phyloP scores from a whole-genome alignment of 2,329 filamentous ascomycete genomes.

The Aureobasidium subglaciale region DNA sequence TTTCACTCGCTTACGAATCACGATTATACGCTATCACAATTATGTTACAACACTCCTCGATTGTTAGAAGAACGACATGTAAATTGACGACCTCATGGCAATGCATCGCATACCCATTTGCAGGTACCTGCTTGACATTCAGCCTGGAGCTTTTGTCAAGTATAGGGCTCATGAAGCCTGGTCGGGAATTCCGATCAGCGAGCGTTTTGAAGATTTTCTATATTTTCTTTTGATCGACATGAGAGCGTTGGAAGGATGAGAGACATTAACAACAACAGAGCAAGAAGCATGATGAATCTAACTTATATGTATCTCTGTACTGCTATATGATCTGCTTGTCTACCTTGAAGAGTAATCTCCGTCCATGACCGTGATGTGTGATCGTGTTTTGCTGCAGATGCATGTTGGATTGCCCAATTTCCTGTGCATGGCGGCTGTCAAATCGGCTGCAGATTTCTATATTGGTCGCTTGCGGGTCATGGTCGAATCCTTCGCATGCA shows the following conservation, averaged over 20 bases:
- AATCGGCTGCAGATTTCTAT: not conserved
- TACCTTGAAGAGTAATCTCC: too few species aligned
- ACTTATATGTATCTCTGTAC: not conserved
- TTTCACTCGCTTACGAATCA: not conserved
- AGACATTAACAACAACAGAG: too few species aligned
- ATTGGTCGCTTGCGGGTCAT: not conserved
- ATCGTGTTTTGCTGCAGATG: not conserved
- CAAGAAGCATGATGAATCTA: not conserved
- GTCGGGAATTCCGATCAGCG: slow-evolving; percentile 4
- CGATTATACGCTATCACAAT: not conserved
- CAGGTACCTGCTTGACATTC: not conserved
- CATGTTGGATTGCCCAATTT: not conserved
- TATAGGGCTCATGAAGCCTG: not conserved
- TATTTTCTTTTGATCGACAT: not conserved
- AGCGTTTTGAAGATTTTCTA: not conserved
- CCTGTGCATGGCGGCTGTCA: not conserved
- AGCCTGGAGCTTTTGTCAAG: not conserved
- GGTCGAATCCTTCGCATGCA: not conserved
- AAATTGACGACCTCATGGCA: not conserved
- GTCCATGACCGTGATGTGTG: not conserved
- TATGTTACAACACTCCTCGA: too few species aligned
- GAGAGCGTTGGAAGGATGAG: not conserved
- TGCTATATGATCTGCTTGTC: not conserved
- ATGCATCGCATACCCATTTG: not conserved
- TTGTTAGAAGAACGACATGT: not conserved